These are phyloP conservation scores for Ampelocalamus luodianensis DNA, from an alignment of 176 grass and related monocot genomes.

Conservation along the genomic window DNA sequence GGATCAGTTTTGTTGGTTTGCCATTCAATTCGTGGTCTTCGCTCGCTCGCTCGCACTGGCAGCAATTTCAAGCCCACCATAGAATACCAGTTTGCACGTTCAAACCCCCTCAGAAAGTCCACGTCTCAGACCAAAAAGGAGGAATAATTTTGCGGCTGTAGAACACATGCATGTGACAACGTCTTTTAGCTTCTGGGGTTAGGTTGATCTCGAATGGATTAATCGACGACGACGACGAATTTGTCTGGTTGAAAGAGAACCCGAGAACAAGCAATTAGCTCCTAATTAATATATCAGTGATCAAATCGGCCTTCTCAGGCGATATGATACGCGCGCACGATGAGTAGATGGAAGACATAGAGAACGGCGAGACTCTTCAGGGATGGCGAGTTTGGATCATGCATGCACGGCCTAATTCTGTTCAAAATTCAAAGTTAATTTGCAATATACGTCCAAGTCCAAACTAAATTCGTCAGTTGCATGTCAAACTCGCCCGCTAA, in stretches of 20 bases:
- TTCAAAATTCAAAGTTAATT: not conserved
- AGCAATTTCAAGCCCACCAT: slow-evolving; percentile 32
- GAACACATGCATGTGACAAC: not conserved
- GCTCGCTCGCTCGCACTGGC: not conserved
- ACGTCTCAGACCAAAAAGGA: not conserved
- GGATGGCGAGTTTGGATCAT: not conserved
- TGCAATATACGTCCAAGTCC: not conserved
- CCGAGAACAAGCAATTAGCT: not conserved
- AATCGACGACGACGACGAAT: not conserved
- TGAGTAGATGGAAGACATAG: not conserved
- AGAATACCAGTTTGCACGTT: slow-evolving; percentile 28
- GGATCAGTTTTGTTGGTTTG: not conserved
- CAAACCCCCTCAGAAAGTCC: not conserved
- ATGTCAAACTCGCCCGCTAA: not conserved
- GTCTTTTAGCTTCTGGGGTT: slow-evolving; percentile 11
- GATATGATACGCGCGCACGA: not conserved
- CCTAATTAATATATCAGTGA: not conserved
- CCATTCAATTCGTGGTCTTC: not conserved
- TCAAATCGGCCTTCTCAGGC: not conserved
- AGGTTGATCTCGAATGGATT: not conserved
- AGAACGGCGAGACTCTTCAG: not conserved
- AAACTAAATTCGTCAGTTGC: not conserved
- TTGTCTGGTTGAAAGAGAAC: not conserved
- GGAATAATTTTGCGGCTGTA: not conserved
- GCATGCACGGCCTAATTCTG: not conserved